These are phyloP conservation scores for Pestalotiopsis sp. DNA, from an alignment of 2,329 filamentous ascomycete species.

Conservation along the genomic window DNA sequence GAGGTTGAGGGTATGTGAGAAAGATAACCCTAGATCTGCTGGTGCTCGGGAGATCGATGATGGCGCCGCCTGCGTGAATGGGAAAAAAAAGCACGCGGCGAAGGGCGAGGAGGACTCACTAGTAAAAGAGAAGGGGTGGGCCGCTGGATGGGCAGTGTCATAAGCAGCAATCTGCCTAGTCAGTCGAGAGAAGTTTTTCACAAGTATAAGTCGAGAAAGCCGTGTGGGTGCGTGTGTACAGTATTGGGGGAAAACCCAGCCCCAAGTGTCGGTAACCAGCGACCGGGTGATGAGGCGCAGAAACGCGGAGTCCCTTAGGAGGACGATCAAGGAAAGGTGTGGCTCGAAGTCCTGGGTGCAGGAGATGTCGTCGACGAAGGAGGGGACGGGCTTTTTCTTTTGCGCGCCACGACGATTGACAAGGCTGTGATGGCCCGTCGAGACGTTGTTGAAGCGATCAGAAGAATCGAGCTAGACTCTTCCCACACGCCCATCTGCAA, in stretches of 20 bases:
- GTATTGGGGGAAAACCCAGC: background rate
- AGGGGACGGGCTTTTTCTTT: conserved; percentile 23
- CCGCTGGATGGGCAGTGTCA: background rate
- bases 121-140: background rate
- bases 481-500: conserved; percentile 20
- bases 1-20: conserved; percentile 16
- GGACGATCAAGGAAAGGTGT: conserved; percentile 12
- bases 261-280: background rate
- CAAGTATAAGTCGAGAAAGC: background rate
- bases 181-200: background rate
- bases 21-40: conserved; percentile 13
- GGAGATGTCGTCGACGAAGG: conserved; percentile 5
- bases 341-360: conserved; percentile 10
- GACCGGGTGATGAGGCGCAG: background rate
- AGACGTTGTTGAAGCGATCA: conserved; percentile 20
- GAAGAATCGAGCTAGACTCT: conserved; percentile 27
- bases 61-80: background rate
- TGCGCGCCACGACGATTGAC: conserved; percentile 29
- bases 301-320: background rate
- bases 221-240: background rate
- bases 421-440: conserved; percentile 32
- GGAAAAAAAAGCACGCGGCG: background rate
- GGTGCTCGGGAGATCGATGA: background rate
- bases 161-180: background rate
- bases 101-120: background rate